Conservation (phyloP, 495 filamentous ascomycete species). For the Lichenothelia convexa region DNA sequence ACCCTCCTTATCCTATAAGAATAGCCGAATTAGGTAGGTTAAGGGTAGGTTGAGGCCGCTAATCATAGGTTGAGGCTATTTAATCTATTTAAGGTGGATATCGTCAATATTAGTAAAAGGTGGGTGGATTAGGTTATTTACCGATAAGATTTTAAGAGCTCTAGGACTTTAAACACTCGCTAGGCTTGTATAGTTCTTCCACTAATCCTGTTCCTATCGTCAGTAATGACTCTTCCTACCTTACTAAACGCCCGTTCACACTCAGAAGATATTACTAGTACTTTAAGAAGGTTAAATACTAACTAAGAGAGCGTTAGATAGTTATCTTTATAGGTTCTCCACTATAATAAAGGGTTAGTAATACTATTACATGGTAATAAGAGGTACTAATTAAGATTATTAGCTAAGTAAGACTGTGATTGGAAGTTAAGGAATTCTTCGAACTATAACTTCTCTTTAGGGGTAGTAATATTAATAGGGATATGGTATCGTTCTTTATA, state of each 20-base stretch:
- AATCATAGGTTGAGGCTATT: too few species aligned
- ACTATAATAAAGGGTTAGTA: background rate
- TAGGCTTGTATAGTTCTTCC: background rate
- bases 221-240: background rate
- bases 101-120: too few species aligned
- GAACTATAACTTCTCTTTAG: too few species aligned
- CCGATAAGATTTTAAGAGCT: background rate
- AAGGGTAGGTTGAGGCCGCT: too few species aligned
- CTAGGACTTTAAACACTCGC: background rate
- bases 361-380: background rate
- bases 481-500: background rate
- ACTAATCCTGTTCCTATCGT: background rate
- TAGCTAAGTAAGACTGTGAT: too few species aligned
- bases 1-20: too few species aligned
- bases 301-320: background rate
- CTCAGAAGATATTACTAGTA: conserved; percentile 4
- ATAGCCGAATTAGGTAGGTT: too few species aligned
- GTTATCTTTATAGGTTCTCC: background rate
- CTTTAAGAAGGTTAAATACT: conserved; percentile 2
- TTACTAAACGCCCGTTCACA: conserved; percentile 5
- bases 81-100: too few species aligned
- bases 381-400: background rate
- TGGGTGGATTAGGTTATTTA: too few species aligned
- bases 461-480: background rate
- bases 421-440: too few species aligned